These are phyloP conservation scores for Kazachstania sp. DNA, from an alignment of 1,139 yeast species.

Conservation along the genomic window DNA sequence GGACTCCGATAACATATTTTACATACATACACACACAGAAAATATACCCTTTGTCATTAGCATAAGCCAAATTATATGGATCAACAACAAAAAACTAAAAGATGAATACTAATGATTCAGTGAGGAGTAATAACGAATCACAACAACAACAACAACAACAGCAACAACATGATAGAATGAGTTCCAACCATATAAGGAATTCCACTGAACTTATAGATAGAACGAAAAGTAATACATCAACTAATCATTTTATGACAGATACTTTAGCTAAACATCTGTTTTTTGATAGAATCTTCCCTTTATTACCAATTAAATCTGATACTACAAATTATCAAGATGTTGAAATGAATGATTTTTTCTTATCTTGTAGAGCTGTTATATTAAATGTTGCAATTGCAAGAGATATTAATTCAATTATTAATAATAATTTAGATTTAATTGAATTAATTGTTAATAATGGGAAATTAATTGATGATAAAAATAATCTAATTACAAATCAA, in stretches of 20 bases:
- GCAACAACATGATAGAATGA: neutral
- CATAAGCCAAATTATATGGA: too few relatives aligned
- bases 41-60: too few relatives aligned
- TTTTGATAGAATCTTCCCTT: constrained; percentile 14
- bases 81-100: too few relatives aligned
- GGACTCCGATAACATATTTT: too few relatives aligned
- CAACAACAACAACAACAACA: too few relatives aligned
- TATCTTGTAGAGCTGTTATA: constrained; percentile 18
- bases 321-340: constrained; percentile 19
- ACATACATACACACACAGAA: too few relatives aligned
- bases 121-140: neutral
- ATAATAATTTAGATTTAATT: constrained; percentile 15
- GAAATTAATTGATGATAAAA: constrained; percentile 6
- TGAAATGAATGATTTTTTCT: constrained; percentile 19
- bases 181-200: neutral
- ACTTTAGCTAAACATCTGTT: constrained; percentile 15
- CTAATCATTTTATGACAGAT: constrained; percentile 10
- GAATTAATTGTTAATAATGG: constrained; percentile 16
- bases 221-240: neutral
- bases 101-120: neutral
- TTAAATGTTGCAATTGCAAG: constrained; percentile 19
- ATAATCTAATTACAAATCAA: constrained; percentile 11
- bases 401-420: constrained; percentile 16
- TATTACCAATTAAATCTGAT: constrained; percentile 19
- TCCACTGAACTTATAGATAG: neutral